Conservation (phyloP, 768 basidiomycete species). For the Leccinum longicurvipes region DNA sequence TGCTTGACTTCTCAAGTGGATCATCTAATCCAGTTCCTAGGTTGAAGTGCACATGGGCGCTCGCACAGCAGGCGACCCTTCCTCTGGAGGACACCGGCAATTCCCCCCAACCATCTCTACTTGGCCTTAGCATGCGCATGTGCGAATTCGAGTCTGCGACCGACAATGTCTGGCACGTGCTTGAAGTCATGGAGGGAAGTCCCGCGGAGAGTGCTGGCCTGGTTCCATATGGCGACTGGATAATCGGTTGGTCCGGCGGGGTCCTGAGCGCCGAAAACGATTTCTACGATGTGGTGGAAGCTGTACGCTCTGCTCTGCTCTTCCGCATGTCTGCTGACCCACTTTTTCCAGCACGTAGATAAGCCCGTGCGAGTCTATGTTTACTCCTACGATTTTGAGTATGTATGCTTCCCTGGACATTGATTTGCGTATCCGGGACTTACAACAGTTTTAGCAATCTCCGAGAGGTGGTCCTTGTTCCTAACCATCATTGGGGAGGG, state of each 20-base stretch:
- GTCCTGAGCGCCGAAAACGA: constrained; percentile 88
- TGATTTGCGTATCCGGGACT: constrained; percentile 3
- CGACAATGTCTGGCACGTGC: constrained; percentile 97
- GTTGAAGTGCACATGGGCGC: too few species aligned
- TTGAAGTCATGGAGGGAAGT: constrained; percentile 93
- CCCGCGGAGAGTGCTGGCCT: constrained; percentile 96
- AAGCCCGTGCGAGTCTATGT: constrained; percentile 93
- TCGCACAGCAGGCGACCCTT: constrained; percentile 36
- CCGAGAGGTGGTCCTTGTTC: constrained; percentile 90
- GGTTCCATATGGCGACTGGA: constrained; percentile 82
- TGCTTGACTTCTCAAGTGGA: too few species aligned
- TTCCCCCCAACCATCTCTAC: constrained; percentile 74
- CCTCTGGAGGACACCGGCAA: constrained; percentile 39
- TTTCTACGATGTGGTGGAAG: constrained; percentile 94
- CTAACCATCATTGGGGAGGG: constrained; percentile 97
- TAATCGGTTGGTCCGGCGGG: constrained; percentile 93
- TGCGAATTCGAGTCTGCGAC: constrained; percentile 86
- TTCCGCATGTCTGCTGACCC: constrained; percentile 2
- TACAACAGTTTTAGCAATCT: constrained; percentile 57
- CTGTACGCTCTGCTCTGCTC: constrained; percentile 45
- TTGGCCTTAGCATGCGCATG: constrained; percentile 91
- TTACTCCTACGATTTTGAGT: constrained; percentile 97
- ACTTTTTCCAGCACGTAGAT: constrained; percentile 73
- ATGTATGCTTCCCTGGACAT: constrained; percentile 45
- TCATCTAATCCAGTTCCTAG: too few species aligned